A percentile compares a stretch with the other conserved stretches of the same genome.
phyloP scores from a whole-genome alignment of 768 basidiomycete genomes.

The Tricholoma saponaceum region DNA sequence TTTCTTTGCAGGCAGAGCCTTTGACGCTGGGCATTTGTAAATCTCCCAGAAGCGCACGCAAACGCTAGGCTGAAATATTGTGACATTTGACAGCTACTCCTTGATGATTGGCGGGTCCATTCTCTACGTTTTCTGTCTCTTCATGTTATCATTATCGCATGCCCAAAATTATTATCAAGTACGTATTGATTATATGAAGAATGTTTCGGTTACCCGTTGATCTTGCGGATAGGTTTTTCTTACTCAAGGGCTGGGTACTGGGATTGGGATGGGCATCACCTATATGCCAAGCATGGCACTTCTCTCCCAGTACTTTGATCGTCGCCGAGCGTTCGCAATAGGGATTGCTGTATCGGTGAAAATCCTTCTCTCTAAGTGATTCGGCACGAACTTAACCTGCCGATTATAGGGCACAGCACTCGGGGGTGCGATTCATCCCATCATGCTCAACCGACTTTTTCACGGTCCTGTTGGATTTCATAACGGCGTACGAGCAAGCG shows the following conservation, averaged over 20 bases:
- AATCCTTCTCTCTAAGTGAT: constrained; percentile 7
- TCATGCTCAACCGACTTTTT: constrained; percentile 58
- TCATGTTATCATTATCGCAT: constrained; percentile 27
- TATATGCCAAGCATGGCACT: constrained; percentile 46
- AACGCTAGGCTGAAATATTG: not conserved
- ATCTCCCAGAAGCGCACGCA: not conserved
- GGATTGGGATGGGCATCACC: constrained; percentile 41
- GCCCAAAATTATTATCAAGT: constrained; percentile 27
- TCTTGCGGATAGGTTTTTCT: constrained; percentile 35
- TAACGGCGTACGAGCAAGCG: constrained; percentile 38
- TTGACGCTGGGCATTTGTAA: constrained; percentile 25
- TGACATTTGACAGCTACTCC: constrained; percentile 16
- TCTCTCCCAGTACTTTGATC: constrained; percentile 46
- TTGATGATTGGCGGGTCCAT: constrained; percentile 25
- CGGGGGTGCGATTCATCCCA: constrained; percentile 60
- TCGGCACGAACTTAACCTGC: constrained; percentile 10
- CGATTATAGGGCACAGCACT: constrained; percentile 42
- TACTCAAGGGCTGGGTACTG: constrained; percentile 42
- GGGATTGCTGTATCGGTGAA: constrained; percentile 41
- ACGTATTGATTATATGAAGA: not conserved
- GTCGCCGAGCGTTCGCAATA: constrained; percentile 43
- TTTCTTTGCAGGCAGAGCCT: constrained; percentile 20
- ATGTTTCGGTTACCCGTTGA: not conserved
- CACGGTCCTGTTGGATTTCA: constrained; percentile 49
- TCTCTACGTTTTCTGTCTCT: constrained; percentile 25